Conservation (phyloP, 75 land plant genomes). For the Sequoiadendron giganteum region DNA sequence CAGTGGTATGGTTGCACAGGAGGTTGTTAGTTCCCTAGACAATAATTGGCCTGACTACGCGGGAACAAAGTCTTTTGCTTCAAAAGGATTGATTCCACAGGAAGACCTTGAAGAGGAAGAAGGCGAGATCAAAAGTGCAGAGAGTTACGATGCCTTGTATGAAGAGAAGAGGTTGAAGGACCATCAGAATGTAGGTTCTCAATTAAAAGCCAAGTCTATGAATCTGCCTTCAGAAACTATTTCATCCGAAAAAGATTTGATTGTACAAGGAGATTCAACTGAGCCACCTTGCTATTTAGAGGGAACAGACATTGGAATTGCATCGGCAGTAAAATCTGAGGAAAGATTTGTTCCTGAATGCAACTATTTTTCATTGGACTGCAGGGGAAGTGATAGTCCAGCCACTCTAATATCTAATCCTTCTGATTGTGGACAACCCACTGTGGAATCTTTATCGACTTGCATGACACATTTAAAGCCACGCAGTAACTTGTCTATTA, state of each 20-base stretch:
- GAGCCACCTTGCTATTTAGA: not conserved
- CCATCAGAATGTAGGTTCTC: not conserved
- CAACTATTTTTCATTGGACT: not conserved
- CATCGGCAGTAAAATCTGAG: not conserved
- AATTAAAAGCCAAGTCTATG: not conserved
- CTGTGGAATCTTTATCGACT: not conserved
- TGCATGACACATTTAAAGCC: not conserved
- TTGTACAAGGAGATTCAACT: not conserved
- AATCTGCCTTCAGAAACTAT: constrained; percentile 10
- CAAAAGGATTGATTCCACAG: not conserved
- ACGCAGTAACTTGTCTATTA: not conserved
- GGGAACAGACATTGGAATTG: not conserved
- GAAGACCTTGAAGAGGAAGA: not conserved
- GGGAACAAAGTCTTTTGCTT: not conserved
- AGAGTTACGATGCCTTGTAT: not conserved
- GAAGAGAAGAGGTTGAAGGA: not conserved
- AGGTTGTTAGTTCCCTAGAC: not conserved
- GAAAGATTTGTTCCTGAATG: not conserved
- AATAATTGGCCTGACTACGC: not conserved
- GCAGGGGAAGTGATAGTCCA: not conserved
- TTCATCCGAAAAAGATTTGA: not conserved
- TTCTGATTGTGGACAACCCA: not conserved
- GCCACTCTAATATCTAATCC: not conserved
- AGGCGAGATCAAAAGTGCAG: not conserved
- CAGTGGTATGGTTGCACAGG: constrained; percentile 12